Evolutionary conservation across 306 rosid genomes (phyloP).

Genomic region (Pyrus bretschneideri): DNA sequence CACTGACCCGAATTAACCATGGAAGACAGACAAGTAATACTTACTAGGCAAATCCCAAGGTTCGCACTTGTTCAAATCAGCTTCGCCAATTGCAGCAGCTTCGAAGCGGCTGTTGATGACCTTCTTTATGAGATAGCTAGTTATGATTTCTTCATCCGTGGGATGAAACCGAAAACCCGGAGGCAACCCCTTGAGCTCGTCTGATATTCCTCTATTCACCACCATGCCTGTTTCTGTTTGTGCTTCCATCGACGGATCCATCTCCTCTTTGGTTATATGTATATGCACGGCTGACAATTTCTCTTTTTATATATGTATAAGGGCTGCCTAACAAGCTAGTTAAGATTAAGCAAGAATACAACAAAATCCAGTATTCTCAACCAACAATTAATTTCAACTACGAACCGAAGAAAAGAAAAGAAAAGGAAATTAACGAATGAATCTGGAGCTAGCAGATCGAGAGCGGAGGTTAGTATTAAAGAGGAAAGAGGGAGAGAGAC

Average conservation of each 20-base stretch:
- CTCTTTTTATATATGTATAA: not conserved
- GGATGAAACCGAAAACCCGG: slow-evolving; percentile 97
- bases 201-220: slow-evolving; percentile 36
- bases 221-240: slow-evolving; percentile 20
- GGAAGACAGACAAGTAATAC: not conserved
- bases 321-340: not conserved
- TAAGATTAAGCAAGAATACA: not conserved
- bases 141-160: slow-evolving; percentile 76
- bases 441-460: not conserved
- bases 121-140: slow-evolving; percentile 55
- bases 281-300: not conserved
- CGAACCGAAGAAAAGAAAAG: not conserved
- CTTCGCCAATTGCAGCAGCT: slow-evolving; percentile 80
- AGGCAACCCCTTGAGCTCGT: slow-evolving; percentile 54
- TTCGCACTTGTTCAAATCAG: slow-evolving; percentile 83
- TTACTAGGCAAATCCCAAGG: slow-evolving; percentile 95
- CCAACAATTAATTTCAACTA: not conserved
- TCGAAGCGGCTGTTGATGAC: slow-evolving; percentile 49
- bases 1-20: not conserved
- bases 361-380: not conserved
- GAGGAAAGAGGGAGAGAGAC: not conserved
- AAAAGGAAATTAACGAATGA: not conserved
- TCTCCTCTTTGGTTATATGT: not conserved
- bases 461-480: too few species aligned
- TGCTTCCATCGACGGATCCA: not conserved